Conservation (phyloP, 768 basidiomycete species). For the Pholiota molesta region DNA sequence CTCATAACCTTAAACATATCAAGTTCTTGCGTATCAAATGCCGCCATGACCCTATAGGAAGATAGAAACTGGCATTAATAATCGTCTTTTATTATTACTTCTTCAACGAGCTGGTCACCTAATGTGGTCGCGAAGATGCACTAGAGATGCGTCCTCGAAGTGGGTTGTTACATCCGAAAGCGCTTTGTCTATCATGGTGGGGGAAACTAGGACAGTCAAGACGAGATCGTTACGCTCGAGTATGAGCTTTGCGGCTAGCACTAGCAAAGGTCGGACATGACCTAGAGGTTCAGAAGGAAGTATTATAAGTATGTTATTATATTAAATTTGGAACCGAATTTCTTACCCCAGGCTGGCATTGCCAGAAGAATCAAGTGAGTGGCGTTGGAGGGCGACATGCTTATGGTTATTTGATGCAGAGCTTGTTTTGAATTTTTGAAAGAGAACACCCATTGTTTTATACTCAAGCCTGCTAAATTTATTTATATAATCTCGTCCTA, state of each 20-base stretch:
- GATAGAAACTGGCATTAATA: background rate
- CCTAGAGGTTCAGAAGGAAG: conserved; percentile 4
- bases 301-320: background rate
- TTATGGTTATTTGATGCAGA: background rate
- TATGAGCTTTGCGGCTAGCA: conserved; percentile 12
- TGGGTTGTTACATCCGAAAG: conserved; percentile 10
- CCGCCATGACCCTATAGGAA: background rate
- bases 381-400: conserved; percentile 1
- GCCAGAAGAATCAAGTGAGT: conserved; percentile 4
- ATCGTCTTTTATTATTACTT: background rate
- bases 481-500: background rate
- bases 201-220: conserved; percentile 9
- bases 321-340: background rate
- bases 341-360: background rate
- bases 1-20: background rate
- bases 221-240: conserved; percentile 11
- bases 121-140: background rate
- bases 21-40: background rate
- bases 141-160: background rate
- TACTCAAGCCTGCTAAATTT: background rate
- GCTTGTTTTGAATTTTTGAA: background rate
- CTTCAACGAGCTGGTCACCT: background rate
- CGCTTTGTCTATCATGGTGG: conserved; percentile 9
- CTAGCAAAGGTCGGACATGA: conserved; percentile 13
- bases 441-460: background rate